These are phyloP conservation scores for Tricholoma flavovirens DNA, from an alignment of 768 basidiomycete species.

Conservation along the genomic window DNA sequence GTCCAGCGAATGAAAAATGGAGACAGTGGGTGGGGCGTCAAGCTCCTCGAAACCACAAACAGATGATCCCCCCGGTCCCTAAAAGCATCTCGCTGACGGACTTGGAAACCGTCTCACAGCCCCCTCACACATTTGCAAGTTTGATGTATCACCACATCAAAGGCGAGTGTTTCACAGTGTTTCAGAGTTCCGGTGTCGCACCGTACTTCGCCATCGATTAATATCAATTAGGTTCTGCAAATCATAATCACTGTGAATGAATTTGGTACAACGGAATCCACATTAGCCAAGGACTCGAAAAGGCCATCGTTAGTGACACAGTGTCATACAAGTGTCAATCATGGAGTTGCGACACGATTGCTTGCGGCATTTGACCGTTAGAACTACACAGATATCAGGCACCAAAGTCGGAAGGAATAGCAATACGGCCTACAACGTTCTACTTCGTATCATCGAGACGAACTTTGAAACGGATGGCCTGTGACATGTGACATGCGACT, in stretches of 20 bases:
- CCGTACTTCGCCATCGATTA: not conserved
- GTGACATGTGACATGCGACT: no score
- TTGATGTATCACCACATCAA: slow-evolving; percentile 14
- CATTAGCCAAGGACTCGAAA: no score
- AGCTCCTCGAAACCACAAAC: slow-evolving; percentile 15
- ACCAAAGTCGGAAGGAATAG: no score
- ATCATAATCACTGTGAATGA: no score
- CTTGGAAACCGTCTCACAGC: slow-evolving; percentile 18
- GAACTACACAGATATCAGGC: no score
- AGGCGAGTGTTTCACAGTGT: slow-evolving; percentile 1
- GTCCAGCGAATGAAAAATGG: slow-evolving; percentile 18
- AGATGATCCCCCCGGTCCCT: slow-evolving; percentile 7
- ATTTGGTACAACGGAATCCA: no score
- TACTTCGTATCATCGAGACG: not conserved
- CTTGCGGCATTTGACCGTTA: no score
- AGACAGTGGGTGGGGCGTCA: slow-evolving; percentile 17
- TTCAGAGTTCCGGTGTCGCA: not conserved
- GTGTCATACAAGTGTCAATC: no score
- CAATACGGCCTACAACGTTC: no score
- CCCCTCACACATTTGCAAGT: slow-evolving; percentile 8
- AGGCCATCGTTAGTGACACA: no score
- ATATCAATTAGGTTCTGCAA: no score
- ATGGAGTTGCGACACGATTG: no score
- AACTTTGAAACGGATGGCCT: not conserved
- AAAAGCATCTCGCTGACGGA: slow-evolving; percentile 14